Base-by-base conservation (phyloP, 2,329 filamentous ascomycete species). In the Colletotrichum musicola region DNA sequence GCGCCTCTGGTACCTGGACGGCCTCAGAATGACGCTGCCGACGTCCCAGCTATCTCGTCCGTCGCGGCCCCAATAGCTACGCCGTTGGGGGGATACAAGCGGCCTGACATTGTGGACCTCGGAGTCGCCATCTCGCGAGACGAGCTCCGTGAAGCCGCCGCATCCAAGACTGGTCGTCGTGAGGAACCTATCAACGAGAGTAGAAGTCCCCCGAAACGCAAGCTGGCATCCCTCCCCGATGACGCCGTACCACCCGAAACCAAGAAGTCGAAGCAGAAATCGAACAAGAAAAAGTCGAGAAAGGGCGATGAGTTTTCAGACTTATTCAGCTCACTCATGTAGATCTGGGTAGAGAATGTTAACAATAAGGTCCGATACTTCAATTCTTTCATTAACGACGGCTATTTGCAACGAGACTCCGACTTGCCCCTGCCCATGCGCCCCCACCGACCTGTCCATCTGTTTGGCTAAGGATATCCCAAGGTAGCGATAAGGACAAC, bases 301-400 rank as follows among this genome's bases (percentile, higher is more conserved):
- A 86, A 82, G 44, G 82, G 83, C 6, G 89, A 94, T 75, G 91
- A 88, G 49, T 92, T 95, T 63, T 92, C 94, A 70, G 89, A 90
- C 75, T 79, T 95, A 25, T 96, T 96, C 75, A 85, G 84, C 60
- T 86, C 86, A 10, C 78, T 93, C 10, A 73, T 87, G 49, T 86
- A 71, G 80, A 46, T 18, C 13, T 40, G 18, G 49, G 14, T 22
- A 49, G 27, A 7, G 25, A 18, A 49, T 13, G 18, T 6, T 22
- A 49, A 49, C 5, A 13, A 12, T 7, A 49, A 20, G 16, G 5
- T 22, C n/a, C 46, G 7, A 55, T 68, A 53, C 47, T 68, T 57
- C 51, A 68, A 62, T 47, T 51, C n/a, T 68, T 62, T 69, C 67
- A 69, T 68, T 62, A 63, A 64, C 67, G 58, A 68, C 51, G 58